Percentiles rank a stretch among this genome's conserved stretches.
These are phyloP conservation scores for Aristolochia californica DNA, from an alignment of 164 flowering plant genomes.

Conservation along the genomic window DNA sequence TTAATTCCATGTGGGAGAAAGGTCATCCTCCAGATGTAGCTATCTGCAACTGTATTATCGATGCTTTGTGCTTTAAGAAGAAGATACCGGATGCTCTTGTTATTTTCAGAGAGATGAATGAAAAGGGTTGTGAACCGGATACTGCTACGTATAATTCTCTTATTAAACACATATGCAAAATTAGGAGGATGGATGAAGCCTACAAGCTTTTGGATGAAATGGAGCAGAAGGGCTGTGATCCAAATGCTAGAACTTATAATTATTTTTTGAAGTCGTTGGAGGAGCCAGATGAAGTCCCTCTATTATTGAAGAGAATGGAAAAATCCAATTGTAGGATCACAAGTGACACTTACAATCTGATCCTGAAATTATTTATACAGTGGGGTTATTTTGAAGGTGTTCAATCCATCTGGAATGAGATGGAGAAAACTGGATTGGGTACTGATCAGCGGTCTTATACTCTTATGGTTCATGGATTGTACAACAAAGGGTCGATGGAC, in stretches of 20 bases:
- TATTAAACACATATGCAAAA: slow-evolving; percentile 75
- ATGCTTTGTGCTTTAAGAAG: slow-evolving; percentile 90
- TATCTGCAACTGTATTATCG: slow-evolving; percentile 74
- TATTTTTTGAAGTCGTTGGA: slow-evolving; percentile 47
- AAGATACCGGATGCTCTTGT: slow-evolving; percentile 70
- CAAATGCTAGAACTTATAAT: slow-evolving; percentile 54
- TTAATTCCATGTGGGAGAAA: slow-evolving; percentile 61
- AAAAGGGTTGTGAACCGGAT: slow-evolving; percentile 45
- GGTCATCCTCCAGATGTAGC: slow-evolving; percentile 63
- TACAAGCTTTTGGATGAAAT: slow-evolving; percentile 59
- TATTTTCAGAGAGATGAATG: slow-evolving; percentile 60
- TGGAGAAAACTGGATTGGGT: slow-evolving; percentile 72
- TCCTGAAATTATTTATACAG: slow-evolving; percentile 47
- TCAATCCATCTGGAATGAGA: slow-evolving; percentile 50
- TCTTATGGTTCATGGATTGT: slow-evolving; percentile 65
- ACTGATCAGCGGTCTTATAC: slow-evolving; percentile 78
- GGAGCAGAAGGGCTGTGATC: slow-evolving; percentile 50
- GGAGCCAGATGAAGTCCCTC: slow-evolving; percentile 45
- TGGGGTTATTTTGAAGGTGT: slow-evolving; percentile 45
- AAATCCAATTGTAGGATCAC: slow-evolving; percentile 38
- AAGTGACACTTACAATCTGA: slow-evolving; percentile 50
- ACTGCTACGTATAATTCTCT: slow-evolving; percentile 73
- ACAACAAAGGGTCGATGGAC: slow-evolving; percentile 32
- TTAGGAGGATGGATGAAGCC: slow-evolving; percentile 66
- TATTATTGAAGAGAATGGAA: slow-evolving; percentile 55